phyloP scores from a whole-genome alignment of 345 rosid species.

The Balakata baccata region DNA sequence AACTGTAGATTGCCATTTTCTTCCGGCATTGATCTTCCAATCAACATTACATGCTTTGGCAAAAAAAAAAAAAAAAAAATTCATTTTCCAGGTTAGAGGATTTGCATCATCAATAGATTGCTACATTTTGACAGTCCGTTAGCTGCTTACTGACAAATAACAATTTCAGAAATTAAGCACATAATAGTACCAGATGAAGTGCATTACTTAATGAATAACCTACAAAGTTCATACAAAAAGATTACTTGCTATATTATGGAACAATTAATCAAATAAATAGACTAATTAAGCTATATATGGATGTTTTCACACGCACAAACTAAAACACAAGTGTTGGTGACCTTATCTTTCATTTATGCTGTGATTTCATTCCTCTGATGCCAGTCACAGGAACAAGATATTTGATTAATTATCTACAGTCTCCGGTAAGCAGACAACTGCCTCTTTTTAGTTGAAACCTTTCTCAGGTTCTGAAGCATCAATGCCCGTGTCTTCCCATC shows the following conservation, averaged over 20 bases:
- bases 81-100: too few species aligned
- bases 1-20: too few species aligned
- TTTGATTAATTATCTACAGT: not conserved
- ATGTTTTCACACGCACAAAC: not conserved
- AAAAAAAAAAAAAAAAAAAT: too few species aligned
- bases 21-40: too few species aligned
- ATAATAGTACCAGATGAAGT: too few species aligned
- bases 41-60: too few species aligned
- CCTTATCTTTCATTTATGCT: not conserved
- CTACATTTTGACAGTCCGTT: too few species aligned
- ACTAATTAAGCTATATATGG: not conserved
- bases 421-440: not conserved
- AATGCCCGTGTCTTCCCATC: slow-evolving; percentile 70
- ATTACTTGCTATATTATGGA: not conserved
- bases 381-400: too few species aligned
- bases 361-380: not conserved
- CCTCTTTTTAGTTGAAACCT: not conserved
- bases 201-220: not conserved
- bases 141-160: too few species aligned
- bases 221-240: not conserved
- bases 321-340: not conserved
- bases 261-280: not conserved
- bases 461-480: slow-evolving; percentile 65
- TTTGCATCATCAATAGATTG: too few species aligned
- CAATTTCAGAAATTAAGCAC: too few species aligned